Evolutionary conservation across 306 rosid species (phyloP), one percentile per base, ranked within the genome.

Genomic region (Potentilla sterilis): DNA sequence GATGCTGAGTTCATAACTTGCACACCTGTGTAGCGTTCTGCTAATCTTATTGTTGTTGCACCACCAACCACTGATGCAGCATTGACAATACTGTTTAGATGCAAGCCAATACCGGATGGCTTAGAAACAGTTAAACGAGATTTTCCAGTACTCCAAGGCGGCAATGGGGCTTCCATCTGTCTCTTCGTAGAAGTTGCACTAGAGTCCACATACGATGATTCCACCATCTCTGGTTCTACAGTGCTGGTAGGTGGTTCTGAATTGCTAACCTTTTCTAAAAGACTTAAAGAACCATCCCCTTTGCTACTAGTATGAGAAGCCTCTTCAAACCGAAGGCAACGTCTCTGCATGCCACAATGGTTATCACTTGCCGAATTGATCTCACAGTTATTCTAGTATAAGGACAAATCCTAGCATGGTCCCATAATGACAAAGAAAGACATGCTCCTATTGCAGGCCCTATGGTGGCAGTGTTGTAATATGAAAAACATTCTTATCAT

Each of bases 321-420:
- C 80, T 83, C 92, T 79, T 75, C 92, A 75, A 83, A 87, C 72
- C 84, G 89, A 77, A 89, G 90, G 82, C 87, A 82, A 54, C 90
- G 91, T 80, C 88, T 81, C 70, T 66, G 87, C 75, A 78, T 48
- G 63, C 84, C 89, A 75, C 70, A 81, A 43, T 81, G 70, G 76
- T 78, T 85, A 78, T 76, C 70, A 66, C 66, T 44, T 69, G 64
- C 88, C 96, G 86, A 38, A 80, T 47, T 68, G 77, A 82, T 24
- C 48, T 42, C 65, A 41, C 49, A 67, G 58, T 79, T 68, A 83
- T 21, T 72, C 19, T 75, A 49, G 43, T 16, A 75, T 41, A 16
- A 49, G 32, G 58, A 43, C 21, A 69, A 41, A 63, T n/a, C 64
- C 62, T 38, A 73, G 52, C 52, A 55, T 64, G 37, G 57, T 42